These are phyloP conservation scores for Eremomyces bilateralis DNA, from an alignment of 495 filamentous ascomycete genomes.

Conservation along the genomic window DNA sequence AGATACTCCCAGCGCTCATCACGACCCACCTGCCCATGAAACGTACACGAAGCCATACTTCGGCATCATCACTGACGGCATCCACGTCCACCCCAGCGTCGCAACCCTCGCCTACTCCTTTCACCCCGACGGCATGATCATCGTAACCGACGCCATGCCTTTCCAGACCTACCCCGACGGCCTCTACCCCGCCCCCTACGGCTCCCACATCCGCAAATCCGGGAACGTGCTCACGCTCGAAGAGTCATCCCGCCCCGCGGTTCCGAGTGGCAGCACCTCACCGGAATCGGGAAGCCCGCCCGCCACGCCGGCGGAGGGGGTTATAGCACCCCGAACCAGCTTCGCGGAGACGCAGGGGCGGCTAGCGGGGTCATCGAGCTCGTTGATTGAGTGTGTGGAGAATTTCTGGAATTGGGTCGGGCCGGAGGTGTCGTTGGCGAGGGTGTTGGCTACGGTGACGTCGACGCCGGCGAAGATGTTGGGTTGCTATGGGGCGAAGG, in stretches of 20 bases:
- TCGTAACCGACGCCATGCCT: constrained; percentile 41
- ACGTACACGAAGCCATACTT: constrained; percentile 28
- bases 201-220: constrained; percentile 44
- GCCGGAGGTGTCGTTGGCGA: constrained; percentile 27
- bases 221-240: constrained; percentile 44
- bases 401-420: constrained; percentile 59
- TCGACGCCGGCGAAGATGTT: constrained; percentile 53
- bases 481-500: constrained; percentile 42
- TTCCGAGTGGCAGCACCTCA: too few relatives aligned
- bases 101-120: constrained; percentile 37
- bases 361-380: constrained; percentile 53
- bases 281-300: too few relatives aligned
- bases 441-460: constrained; percentile 49
- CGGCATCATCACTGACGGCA: constrained; percentile 38
- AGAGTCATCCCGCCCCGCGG: too few relatives aligned
- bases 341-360: constrained; percentile 38
- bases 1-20: constrained; percentile 29
- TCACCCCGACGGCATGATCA: constrained; percentile 30
- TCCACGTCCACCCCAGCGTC: constrained; percentile 38
- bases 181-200: constrained; percentile 50
- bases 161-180: constrained; percentile 33
- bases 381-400: constrained; percentile 57
- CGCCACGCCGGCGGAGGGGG: too few relatives aligned
- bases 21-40: constrained; percentile 7
- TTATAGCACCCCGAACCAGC: too few relatives aligned